A percentile compares a stretch with the other conserved stretches of the same genome.
phyloP scores from a whole-genome alignment of 192 early-diverging fungal genomes.

The Pecoramyces ruminantium region DNA sequence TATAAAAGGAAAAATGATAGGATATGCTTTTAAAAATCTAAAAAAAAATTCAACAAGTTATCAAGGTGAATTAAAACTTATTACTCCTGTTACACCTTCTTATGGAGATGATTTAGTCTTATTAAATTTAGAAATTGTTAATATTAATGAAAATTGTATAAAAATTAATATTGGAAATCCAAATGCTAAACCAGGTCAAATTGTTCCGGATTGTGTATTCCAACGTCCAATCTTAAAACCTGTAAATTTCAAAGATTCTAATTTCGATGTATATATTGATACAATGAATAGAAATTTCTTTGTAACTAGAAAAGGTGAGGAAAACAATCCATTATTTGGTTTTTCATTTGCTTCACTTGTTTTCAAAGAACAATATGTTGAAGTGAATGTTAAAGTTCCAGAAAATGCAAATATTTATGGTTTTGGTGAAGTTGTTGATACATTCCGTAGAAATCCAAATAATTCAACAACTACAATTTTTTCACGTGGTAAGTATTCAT shows the following conservation, averaged over 20 bases:
- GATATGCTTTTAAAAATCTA: not conserved
- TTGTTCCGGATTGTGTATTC: not conserved
- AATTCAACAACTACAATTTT: slow-evolving; percentile 19
- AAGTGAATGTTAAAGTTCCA: slow-evolving; percentile 35
- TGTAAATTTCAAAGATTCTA: not conserved
- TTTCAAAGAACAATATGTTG: slow-evolving; percentile 48
- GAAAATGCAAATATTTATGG: slow-evolving; percentile 45
- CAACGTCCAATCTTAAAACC: not conserved
- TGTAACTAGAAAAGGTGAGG: not conserved
- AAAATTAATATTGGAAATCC: not conserved
- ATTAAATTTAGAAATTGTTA: not conserved
- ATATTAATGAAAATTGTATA: not conserved
- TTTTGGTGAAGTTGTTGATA: slow-evolving; percentile 36
- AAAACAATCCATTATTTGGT: not conserved
- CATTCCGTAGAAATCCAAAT: slow-evolving; percentile 24
- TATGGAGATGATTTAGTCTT: not conserved
- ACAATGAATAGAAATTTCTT: not conserved
- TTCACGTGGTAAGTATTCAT: not conserved
- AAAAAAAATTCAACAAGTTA: not conserved
- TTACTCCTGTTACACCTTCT: not conserved
- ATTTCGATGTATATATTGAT: not conserved
- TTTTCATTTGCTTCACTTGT: slow-evolving; percentile 15
- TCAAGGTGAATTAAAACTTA: not conserved
- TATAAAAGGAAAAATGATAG: not conserved
- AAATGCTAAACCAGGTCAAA: not conserved